Conservation (phyloP, 495 filamentous ascomycete genomes). For the Cudoniella acicularis region DNA sequence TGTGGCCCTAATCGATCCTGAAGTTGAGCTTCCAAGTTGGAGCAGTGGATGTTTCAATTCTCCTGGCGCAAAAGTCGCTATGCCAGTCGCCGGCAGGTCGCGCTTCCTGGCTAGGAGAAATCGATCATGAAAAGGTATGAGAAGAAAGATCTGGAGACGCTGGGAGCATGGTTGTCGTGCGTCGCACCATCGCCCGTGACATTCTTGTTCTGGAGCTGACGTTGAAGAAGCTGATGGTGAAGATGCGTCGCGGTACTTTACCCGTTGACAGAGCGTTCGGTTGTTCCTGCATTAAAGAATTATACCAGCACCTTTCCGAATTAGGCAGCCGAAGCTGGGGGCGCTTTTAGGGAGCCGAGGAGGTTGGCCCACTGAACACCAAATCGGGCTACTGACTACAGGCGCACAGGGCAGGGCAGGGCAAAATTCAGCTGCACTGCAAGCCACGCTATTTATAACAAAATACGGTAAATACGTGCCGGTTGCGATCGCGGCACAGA, state of each 20-base stretch:
- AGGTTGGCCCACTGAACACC: no score
- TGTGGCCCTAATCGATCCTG: neutral
- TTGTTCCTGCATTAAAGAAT: neutral
- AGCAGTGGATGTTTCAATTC: conserved; percentile 22
- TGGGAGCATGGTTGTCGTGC: conserved; percentile 4
- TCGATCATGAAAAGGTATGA: neutral
- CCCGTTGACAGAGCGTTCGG: neutral
- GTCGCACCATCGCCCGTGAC: conserved; percentile 7
- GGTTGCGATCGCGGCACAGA: no score
- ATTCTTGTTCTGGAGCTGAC: neutral
- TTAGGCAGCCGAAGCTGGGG: no score
- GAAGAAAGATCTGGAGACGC: neutral
- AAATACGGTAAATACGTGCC: no score
- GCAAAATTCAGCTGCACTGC: no score
- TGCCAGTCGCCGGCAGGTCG: neutral
- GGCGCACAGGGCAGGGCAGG: no score
- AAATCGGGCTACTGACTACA: no score
- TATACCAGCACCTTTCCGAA: neutral
- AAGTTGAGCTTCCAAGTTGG: conserved; percentile 12
- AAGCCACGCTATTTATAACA: no score
- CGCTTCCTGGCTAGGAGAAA: neutral
- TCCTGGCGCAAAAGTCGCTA: conserved; percentile 4
- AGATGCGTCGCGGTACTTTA: neutral
- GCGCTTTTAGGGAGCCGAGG: no score
- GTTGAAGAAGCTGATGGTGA: neutral